These are phyloP conservation scores for Mesotaenium endlicherianum DNA, from an alignment of 139 green algal species.

Conservation along the genomic window DNA sequence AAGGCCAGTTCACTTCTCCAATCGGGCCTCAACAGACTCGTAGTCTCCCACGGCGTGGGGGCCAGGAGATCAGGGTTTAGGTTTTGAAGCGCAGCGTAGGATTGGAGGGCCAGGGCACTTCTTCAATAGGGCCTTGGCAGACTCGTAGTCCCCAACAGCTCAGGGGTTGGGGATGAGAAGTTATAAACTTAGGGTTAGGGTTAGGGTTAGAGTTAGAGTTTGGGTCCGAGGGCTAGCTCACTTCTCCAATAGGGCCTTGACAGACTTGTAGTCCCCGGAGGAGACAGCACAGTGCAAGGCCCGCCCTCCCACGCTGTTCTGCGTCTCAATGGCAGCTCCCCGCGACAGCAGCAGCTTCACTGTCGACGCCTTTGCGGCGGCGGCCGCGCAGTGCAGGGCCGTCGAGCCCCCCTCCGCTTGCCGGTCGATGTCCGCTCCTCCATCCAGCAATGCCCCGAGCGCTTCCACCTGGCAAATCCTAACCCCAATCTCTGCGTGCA, in stretches of 20 bases:
- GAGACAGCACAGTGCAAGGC: not conserved
- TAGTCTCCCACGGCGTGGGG: too few species aligned
- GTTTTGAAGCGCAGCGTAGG: too few species aligned
- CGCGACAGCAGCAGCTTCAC: not conserved
- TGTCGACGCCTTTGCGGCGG: not conserved
- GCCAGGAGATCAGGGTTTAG: too few species aligned
- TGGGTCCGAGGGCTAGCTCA: not conserved
- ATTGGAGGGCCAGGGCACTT: not conserved
- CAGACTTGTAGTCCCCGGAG: not conserved
- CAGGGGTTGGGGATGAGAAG: too few species aligned
- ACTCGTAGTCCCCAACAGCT: too few species aligned
- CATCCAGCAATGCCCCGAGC: not conserved
- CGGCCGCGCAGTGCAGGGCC: conserved; percentile 1
- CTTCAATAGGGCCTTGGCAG: too few species aligned
- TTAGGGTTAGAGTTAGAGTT: too few species aligned
- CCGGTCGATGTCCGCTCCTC: not conserved
- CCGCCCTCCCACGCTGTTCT: not conserved
- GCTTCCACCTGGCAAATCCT: conserved; percentile 4
- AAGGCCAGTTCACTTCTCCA: not conserved
- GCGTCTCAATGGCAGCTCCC: not conserved
- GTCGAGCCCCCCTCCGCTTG: not conserved
- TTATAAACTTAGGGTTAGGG: too few species aligned
- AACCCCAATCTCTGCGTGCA: too few species aligned
- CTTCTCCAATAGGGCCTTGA: not conserved
- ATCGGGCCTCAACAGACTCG: not conserved